Base-by-base conservation (phyloP, 164 flowering plant genomes). In the Brasenia schreberi region DNA sequence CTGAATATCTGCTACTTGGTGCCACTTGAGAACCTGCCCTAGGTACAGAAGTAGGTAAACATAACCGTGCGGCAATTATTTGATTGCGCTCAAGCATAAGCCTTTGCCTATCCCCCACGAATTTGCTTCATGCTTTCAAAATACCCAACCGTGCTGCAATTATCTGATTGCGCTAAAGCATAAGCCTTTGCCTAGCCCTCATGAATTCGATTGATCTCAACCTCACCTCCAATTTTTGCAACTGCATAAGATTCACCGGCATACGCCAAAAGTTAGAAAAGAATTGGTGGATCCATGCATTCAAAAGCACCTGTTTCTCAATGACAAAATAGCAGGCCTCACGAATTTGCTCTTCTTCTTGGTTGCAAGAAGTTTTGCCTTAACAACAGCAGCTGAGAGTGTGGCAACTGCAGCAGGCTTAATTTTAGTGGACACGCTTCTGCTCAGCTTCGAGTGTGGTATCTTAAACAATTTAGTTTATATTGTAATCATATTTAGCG, bases 281-380 rank as follows among this genome's bases (percentile, higher is more conserved):
- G 27, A 60, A 3, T 9, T 6, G 19, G 62, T n/a, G n/a, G 5
- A 2, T 60, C 7, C n/a, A 6, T 60, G 6, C 62, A 1, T 60
- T 56, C n/a, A n/a, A n/a, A 56, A 60, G 11, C 6, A 92, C 99
- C 99, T 92, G 99, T 75, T 88, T 95, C 61, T 89, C 96, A 65
- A 92, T 77, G 75, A 94, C 74, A 43, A 79, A 73, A 18, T 81
- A 67, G 65, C 88, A 75, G 44, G 91, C 87, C 75, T 81, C 87
- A 61, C 77, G 83, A 65, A 95, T 89, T 71, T 87, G 85, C 59
- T 92, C 89, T 77, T 92, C 99, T 78, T 95, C 97, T 74, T 85
- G 85, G n/a, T 80, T 63, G 23, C 96, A 97, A 44, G 91, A n/a
- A n/a, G n/a, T n/a, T n/a, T n/a, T n/a, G 84, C 97, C 82, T 95